Evolutionary conservation across 1,284 basidiomycete genomes (phyloP), one percentile per base, ranked within the genome.

Genomic region (Melanopsichium pennsylvanicum): DNA sequence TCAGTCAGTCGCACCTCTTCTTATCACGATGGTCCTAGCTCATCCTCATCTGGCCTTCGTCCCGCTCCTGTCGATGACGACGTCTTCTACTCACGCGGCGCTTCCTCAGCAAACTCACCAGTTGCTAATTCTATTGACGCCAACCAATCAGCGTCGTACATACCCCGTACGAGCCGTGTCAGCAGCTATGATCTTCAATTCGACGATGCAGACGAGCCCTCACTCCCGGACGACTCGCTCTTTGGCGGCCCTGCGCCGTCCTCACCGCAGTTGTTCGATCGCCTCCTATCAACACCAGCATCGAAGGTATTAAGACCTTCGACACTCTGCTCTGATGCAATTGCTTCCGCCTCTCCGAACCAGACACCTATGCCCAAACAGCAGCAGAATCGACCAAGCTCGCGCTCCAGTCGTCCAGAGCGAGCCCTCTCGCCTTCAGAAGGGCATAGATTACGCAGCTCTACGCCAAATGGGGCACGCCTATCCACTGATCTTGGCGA

Each of bases 181-280:
- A 68, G 56, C 49, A 58, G 58, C 49, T 68, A 68, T 37, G 64
- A 68, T 31, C 54, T 68, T 5, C 64, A 68, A 18, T 68, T 68
- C 33, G 64, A 68, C 32, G 64, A 68, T 54, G 64, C 64, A 5
- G 64, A 68, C 36, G 64, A 68, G 36, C 19, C 48, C 15, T 55
- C 50, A 2, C 21, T 51, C 5, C 47, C 43, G 9, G 46, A 61
- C 23, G 58, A 68, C 15, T 57, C 64, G 18, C 64, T 68, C 41
- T 68, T 68, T 33, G 64, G 64, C n/a, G 38, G 36, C 3, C 51
- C 58, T 10, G 33, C 32, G 2, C 50, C 50, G 2, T 48, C 52
- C 13, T 57, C 58, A 1, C 49, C 64, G 1, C 51, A 40, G 13
- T 34, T 68, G 21, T 68, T 68, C 26, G 55, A 54, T 23, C 55